Evolutionary conservation across 441 rosid genomes (phyloP).

Genomic region (Adansonia rubrostipa): DNA sequence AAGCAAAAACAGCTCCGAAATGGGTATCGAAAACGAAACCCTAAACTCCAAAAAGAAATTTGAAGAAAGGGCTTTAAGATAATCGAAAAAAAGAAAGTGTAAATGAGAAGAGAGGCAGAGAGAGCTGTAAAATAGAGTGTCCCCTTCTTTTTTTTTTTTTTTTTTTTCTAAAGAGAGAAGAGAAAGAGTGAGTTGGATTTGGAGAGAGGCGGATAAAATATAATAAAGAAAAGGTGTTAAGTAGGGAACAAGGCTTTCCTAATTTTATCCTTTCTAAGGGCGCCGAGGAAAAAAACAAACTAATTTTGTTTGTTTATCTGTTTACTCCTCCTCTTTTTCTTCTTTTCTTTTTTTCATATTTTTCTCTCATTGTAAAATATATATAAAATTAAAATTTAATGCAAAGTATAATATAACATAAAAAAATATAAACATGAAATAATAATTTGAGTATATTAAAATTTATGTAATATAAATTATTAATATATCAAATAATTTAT

Average conservation of each 20-base stretch:
- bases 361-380: not conserved
- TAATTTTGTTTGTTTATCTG: too few relatives aligned
- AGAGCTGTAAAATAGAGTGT: not conserved
- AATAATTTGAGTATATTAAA: too few relatives aligned
- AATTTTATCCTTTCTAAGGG: not conserved
- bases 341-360: too few relatives aligned
- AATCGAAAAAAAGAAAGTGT: constrained; percentile 11
- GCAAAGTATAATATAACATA: too few relatives aligned
- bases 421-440: too few relatives aligned
- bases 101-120: constrained; percentile 6
- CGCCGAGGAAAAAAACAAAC: not conserved
- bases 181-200: constrained; percentile 12
- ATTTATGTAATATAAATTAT: too few relatives aligned
- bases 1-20: not conserved
- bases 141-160: not conserved
- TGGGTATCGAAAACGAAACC: constrained; percentile 14
- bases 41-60: not conserved
- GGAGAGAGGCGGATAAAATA: constrained; percentile 20
- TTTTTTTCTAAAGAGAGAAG: constrained; percentile 2
- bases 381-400: too few relatives aligned
- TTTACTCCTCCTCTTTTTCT: too few relatives aligned
- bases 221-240: not conserved
- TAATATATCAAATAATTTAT: too few relatives aligned
- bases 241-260: not conserved
- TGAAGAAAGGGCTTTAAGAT: constrained; percentile 5